These are phyloP conservation scores for Cladosporium sp. DNA, from an alignment of 2,329 filamentous ascomycete species.

Conservation along the genomic window DNA sequence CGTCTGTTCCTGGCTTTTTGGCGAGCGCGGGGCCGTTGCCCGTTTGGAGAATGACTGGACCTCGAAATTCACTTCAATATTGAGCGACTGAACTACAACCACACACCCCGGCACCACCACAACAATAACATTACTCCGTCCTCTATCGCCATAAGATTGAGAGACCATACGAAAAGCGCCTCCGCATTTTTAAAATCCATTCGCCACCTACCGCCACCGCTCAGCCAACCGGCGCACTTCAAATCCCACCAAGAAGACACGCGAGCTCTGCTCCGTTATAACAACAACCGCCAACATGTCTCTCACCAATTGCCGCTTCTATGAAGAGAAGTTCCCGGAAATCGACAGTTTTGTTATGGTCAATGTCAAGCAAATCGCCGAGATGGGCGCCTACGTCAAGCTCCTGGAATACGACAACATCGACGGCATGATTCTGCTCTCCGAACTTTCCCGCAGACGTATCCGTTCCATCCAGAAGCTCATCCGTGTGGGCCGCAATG, in stretches of 20 bases:
- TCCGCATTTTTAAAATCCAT: neutral
- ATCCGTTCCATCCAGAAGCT: constrained; percentile 99
- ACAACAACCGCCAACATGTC: constrained; percentile 68
- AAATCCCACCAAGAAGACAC: neutral
- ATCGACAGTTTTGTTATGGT: constrained; percentile 99
- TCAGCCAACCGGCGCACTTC: neutral
- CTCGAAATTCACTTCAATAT: constrained; percentile 7
- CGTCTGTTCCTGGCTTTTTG: neutral
- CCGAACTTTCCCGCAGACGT: constrained; percentile 95
- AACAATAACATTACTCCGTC: neutral
- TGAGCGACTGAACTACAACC: neutral
- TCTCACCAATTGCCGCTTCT: constrained; percentile 94
- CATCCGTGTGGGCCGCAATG: constrained; percentile 95
- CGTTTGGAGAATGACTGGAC: constrained; percentile 10
- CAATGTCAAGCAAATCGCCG: constrained; percentile 99
- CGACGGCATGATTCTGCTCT: constrained; percentile 99
- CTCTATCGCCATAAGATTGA: neutral
- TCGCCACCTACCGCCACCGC: neutral
- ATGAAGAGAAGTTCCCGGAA: constrained; percentile 96
- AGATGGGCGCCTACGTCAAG: constrained; percentile 99
- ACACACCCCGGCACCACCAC: neutral
- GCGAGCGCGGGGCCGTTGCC: neutral
- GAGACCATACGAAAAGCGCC: neutral
- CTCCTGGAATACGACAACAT: constrained; percentile 99
- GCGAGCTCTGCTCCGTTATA: constrained; percentile 16